Evolutionary conservation across 179 eudicot genomes (phyloP).

Genomic region (Patellifolia procumbens): DNA sequence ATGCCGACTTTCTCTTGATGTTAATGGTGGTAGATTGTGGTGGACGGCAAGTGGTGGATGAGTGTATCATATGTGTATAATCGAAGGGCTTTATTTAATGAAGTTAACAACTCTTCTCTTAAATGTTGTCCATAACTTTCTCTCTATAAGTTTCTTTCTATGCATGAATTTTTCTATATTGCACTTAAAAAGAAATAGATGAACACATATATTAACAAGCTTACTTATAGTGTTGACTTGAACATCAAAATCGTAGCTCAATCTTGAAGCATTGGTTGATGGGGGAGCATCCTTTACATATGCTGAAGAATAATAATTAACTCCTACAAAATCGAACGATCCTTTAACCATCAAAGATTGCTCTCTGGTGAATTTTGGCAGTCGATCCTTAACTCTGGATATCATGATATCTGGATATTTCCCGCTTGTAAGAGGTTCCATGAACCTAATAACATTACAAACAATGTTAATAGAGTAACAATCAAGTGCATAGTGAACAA

Average conservation of each 20-base stretch:
- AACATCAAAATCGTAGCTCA: slow-evolving; percentile 23
- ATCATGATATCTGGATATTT: slow-evolving; percentile 45
- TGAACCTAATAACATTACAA: slow-evolving; percentile 38
- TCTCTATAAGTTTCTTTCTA: no score
- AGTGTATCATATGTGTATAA: no score
- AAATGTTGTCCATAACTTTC: no score
- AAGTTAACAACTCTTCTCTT: no score
- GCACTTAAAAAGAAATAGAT: no score
- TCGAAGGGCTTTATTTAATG: no score
- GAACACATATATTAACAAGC: no score
- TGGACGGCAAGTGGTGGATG: no score
- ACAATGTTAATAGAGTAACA: background rate
- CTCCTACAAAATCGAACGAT: slow-evolving; percentile 53
- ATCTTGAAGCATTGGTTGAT: slow-evolving; percentile 17
- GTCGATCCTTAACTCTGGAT: slow-evolving; percentile 28
- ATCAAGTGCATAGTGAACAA: no score
- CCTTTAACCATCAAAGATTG: slow-evolving; percentile 41
- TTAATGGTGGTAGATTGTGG: no score
- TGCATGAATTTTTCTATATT: no score
- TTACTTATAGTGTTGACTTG: slow-evolving; percentile 18
- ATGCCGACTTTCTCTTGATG: no score
- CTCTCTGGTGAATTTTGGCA: slow-evolving; percentile 46
- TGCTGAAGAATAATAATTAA: slow-evolving; percentile 50
- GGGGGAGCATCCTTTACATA: slow-evolving; percentile 30
- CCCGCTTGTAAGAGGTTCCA: slow-evolving; percentile 44